Base-by-base conservation (phyloP, 2,329 filamentous ascomycete species). In the Beauveria australis region DNA sequence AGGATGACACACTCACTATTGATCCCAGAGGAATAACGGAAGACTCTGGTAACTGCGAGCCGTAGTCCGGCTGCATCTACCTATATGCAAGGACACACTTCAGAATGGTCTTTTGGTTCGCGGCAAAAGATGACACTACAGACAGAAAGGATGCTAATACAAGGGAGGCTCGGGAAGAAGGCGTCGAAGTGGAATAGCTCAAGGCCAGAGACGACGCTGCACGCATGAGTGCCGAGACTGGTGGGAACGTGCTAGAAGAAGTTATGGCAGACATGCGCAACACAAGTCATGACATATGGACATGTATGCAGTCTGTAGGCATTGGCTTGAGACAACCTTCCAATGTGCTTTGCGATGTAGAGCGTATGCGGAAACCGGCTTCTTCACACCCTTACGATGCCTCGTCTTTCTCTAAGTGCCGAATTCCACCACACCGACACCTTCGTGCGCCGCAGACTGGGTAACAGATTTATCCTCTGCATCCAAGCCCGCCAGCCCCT, bases 41-140 rank as follows among this genome's bases (percentile, higher is more conserved):
- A 19, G 67, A 66, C n/a, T 48, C 70, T 7, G 62, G 63, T 30
- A 75, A 72, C 64, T 71, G 66, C 48, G 75, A 78, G 65, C 70
- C 71, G 3, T 64, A 75, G 7, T 74, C 73, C 0, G 67, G 73
- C 16, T 72, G 71, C 49, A 63, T 69, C 22, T 75, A 75, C 53
- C 69, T 69, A 0, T 69, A 0, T 75, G 76, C 61, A 67, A 71
- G 10, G 61, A 72, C 72, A 0, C 64, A 73, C 7, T 67, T 72
- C 56, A 78, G 78, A 68, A 69, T 72, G 12, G 71, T 76, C 3
- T 76, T 74, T 63, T 78, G 71, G 67, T 78, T 70, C 58, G 73
- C 73, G 2, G 76, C 75, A 8, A 66, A 67, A 43, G 69, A 66
- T 0, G 68, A 71, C 61, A 72, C 71, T 9, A 66, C 65, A 1